Conservation (phyloP, 345 rosid species). For the Citrus inodora region DNA sequence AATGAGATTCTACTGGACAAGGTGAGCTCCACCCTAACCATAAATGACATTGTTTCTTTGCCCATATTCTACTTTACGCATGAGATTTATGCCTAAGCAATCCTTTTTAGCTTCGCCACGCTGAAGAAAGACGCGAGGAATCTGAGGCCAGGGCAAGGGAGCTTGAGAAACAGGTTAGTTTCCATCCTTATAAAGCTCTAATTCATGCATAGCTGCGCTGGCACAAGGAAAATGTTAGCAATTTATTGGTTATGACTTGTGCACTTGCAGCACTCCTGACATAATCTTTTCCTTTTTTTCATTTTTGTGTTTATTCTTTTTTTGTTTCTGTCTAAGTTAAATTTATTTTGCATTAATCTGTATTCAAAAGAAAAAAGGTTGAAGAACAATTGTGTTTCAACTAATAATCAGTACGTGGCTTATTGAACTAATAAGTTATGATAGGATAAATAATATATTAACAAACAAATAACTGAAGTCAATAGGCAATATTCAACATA, state of each 20-base stretch:
- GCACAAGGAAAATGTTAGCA: background rate
- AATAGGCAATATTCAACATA: background rate
- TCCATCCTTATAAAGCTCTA: slow-evolving; percentile 2
- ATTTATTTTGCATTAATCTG: background rate
- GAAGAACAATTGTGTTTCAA: background rate
- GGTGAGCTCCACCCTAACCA: slow-evolving; percentile 33
- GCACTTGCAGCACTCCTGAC: background rate
- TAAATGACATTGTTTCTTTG: slow-evolving; percentile 5
- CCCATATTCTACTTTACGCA: slow-evolving; percentile 12
- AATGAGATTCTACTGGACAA: slow-evolving; percentile 67
- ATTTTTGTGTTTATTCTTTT: background rate
- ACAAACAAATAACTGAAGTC: background rate
- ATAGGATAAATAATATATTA: background rate
- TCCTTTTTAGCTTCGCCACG: slow-evolving; percentile 59
- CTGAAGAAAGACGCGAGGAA: slow-evolving; percentile 82
- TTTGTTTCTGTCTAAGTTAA: background rate
- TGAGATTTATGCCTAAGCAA: slow-evolving; percentile 22
- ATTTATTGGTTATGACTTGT: background rate
- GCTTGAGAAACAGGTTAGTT: slow-evolving; percentile 91
- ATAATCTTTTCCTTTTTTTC: background rate
- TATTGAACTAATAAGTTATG: background rate
- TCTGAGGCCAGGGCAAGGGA: slow-evolving; percentile 92
- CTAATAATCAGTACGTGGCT: background rate
- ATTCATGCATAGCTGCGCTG: background rate
- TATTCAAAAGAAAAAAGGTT: background rate